phyloP scores from a whole-genome alignment of 345 rosid genomes.

The Punica granatum region DNA sequence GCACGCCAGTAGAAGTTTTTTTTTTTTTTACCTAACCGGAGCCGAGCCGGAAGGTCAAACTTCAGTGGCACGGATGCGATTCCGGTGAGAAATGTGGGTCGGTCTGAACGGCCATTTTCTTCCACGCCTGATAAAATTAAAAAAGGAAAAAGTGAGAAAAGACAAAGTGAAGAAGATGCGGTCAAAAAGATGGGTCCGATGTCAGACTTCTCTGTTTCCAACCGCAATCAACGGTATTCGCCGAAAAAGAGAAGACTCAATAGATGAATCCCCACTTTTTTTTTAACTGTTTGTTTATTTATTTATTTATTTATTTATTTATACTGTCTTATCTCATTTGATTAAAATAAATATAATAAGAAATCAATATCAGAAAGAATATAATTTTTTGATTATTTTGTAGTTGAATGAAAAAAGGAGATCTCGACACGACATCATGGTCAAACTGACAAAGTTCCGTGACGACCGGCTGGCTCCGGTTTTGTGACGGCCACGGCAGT shows the following conservation, averaged over 20 bases:
- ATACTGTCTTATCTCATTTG: too few species aligned
- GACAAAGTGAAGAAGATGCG: slow-evolving; percentile 20
- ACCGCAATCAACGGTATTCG: slow-evolving; percentile 97
- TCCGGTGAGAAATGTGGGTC: neutral
- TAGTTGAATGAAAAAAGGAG: slow-evolving; percentile 5
- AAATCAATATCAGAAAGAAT: too few species aligned
- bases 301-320: neutral
- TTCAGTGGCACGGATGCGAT: neutral
- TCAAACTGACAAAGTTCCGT: slow-evolving; percentile 49
- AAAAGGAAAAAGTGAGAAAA: too few species aligned
- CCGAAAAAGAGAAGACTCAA: slow-evolving; percentile 26
- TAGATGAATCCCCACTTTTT: neutral
- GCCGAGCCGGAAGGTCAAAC: neutral
- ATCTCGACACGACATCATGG: slow-evolving; percentile 22
- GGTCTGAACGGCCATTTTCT: neutral
- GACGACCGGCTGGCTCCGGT: slow-evolving; percentile 50
- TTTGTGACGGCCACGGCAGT: slow-evolving; percentile 42
- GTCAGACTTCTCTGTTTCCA: slow-evolving; percentile 56
- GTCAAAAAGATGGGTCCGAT: slow-evolving; percentile 49
- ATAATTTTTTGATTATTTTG: too few species aligned
- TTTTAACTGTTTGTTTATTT: neutral
- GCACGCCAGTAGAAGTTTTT: slow-evolving; percentile 16
- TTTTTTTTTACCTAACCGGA: neutral
- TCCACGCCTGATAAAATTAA: neutral
- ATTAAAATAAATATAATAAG: too few species aligned